Evolutionary conservation across 2,329 filamentous ascomycete species (phyloP).

Genomic region (Sordariomycetes sp.): DNA sequence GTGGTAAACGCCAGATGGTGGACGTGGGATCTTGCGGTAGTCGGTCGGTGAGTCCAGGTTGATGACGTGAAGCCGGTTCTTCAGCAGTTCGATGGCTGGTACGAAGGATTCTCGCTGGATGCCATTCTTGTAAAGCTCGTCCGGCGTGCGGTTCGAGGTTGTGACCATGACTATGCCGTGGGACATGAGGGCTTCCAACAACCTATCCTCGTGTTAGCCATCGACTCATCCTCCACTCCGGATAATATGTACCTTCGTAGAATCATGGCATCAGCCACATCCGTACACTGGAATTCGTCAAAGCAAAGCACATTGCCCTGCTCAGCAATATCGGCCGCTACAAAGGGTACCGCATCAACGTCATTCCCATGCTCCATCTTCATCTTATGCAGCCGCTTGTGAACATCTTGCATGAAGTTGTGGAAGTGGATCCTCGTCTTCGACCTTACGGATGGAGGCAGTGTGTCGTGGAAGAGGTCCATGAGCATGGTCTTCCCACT

Average conservation of each 20-base stretch:
- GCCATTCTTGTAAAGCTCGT: constrained; percentile 96
- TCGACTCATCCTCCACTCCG: background rate
- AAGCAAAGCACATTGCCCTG: constrained; percentile 85
- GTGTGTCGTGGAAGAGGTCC: constrained; percentile 93
- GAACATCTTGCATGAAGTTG: constrained; percentile 98
- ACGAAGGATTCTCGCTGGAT: constrained; percentile 94
- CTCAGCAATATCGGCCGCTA: constrained; percentile 89
- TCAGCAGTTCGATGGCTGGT: constrained; percentile 87
- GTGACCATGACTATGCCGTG: constrained; percentile 96
- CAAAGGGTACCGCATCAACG: constrained; percentile 81
- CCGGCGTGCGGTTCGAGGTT: constrained; percentile 91
- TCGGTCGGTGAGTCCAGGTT: constrained; percentile 94
- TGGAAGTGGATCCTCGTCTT: constrained; percentile 97
- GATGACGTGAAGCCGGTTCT: constrained; percentile 74
- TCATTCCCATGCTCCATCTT: constrained; percentile 86
- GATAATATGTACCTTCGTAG: constrained; percentile 63
- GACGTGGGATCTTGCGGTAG: constrained; percentile 93
- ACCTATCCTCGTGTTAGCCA: constrained; percentile 25
- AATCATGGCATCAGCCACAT: constrained; percentile 98
- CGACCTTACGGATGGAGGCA: constrained; percentile 67
- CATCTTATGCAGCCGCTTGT: constrained; percentile 80
- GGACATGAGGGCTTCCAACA: constrained; percentile 86
- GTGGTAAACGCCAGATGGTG: constrained; percentile 90
- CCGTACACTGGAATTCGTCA: constrained; percentile 97
- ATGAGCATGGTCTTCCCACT: constrained; percentile 99